Percentiles rank a stretch among this genome's conserved stretches.
phyloP scores from a whole-genome alignment of 768 basidiomycete species.

The Calocybe cyanea region DNA sequence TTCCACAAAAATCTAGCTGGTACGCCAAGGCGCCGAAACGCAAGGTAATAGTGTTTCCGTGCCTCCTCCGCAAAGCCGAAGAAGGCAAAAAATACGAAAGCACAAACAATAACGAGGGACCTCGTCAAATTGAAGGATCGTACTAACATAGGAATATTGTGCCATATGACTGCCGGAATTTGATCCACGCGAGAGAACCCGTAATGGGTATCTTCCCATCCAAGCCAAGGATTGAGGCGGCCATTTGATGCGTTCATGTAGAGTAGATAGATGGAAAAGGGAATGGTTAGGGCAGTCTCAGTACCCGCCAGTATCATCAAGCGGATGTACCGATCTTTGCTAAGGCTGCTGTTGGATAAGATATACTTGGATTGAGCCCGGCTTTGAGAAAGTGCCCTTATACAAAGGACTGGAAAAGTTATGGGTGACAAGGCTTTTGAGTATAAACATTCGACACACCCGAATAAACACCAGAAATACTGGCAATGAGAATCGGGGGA shows the following conservation, averaged over 20 bases:
- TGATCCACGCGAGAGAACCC: constrained; percentile 31
- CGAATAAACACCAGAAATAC: constrained; percentile 35
- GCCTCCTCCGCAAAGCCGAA: constrained; percentile 49
- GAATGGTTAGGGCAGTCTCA: constrained; percentile 37
- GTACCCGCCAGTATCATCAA: constrained; percentile 41
- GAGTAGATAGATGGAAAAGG: constrained; percentile 30
- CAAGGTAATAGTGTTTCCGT: too few species aligned
- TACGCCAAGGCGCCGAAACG: too few species aligned
- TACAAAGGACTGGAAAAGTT: constrained; percentile 21
- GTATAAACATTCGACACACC: constrained; percentile 24
- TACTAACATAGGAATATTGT: constrained; percentile 12
- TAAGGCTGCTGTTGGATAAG: constrained; percentile 34
- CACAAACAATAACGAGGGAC: constrained; percentile 38
- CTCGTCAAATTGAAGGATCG: constrained; percentile 31
- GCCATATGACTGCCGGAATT: constrained; percentile 30
- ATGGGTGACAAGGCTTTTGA: not conserved
- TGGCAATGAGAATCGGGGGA: constrained; percentile 39
- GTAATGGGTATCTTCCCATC: constrained; percentile 51
- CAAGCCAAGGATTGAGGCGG: constrained; percentile 35
- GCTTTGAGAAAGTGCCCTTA: constrained; percentile 30
- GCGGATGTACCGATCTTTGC: constrained; percentile 43
- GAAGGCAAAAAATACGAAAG: constrained; percentile 51
- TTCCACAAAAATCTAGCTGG: too few species aligned
- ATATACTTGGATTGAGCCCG: constrained; percentile 35
- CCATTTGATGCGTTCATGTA: constrained; percentile 19